Evolutionary conservation across 2,329 filamentous ascomycete genomes (phyloP), one percentile per base, ranked within the genome.

Genomic region (Penicillium sp.): DNA sequence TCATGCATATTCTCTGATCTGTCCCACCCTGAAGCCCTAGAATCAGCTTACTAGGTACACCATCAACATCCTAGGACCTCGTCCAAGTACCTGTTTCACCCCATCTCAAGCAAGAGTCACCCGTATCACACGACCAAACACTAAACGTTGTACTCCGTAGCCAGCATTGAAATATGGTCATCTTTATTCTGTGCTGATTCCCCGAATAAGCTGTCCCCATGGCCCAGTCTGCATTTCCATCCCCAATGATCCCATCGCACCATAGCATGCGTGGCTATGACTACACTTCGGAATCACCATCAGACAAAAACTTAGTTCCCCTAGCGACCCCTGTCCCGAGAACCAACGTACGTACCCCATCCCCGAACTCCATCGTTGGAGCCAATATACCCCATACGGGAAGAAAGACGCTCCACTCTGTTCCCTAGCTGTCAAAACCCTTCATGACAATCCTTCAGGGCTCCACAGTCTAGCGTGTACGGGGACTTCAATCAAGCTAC

Each of bases 1-100:
- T 42, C 48, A 55, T 57, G 57, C 56, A 56, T 54, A 25, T 35
- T 42, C 58, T 31, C 50, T 56, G 50, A 52, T 33, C 41, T n/a
- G 42, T 29, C n/a, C 9, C 8, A 38, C 47, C 37, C 4, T 50
- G 56, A 57, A 59, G 56, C 43, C 52, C 7, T 31, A 49, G 43
- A 41, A 25, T 6, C 52, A 54, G 37, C 43, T 49, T 23, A 54
- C 25, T 15, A 37, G 12, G 40, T n/a, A 27, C 19, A 47, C n/a
- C 33, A 47, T 13, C n/a, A 31, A 19, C n/a, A 35, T 21, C 21
- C 25, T 3, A 15, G 38, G 12, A 25, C 12, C 17, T 17, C 25
- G 23, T 42, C 23, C 27, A 27, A 42, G 37, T 33, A 46, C 33
- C 19, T 35, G 21, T 37, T 50, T 42, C 23, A 31, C 15, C 19